Evolutionary conservation across 495 filamentous ascomycete species (phyloP).

Genomic region (Aspergillus campestris): DNA sequence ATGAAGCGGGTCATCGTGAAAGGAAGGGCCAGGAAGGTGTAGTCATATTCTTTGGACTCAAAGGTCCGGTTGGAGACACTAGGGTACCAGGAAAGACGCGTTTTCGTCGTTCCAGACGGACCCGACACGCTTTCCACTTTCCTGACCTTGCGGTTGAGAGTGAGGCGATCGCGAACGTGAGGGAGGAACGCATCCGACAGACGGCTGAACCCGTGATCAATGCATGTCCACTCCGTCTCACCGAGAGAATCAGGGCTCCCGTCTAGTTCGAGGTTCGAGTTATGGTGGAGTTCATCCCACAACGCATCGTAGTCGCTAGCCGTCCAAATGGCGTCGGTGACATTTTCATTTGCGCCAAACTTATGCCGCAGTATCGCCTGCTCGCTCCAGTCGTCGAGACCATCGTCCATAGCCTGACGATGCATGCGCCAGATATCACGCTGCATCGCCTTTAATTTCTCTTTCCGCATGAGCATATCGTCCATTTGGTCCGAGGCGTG

Average conservation of each 20-base stretch:
- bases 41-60: conserved; percentile 19
- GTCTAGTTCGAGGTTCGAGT: conserved; percentile 18
- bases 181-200: conserved; percentile 19
- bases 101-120: conserved; percentile 1
- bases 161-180: conserved; percentile 13
- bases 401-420: conserved; percentile 16
- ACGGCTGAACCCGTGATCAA: conserved; percentile 18
- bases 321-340: conserved; percentile 20
- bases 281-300: conserved; percentile 22
- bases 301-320: conserved; percentile 17
- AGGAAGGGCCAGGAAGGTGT: conserved; percentile 22
- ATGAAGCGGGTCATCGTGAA: conserved; percentile 23
- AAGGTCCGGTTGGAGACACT: conserved; percentile 13
- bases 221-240: conserved; percentile 13
- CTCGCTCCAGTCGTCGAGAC: conserved; percentile 21
- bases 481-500: conserved; percentile 11
- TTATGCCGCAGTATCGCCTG: conserved; percentile 19
- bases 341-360: conserved; percentile 15
- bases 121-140: conserved; percentile 11
- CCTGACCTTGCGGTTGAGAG: conserved; percentile 15
- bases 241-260: conserved; percentile 10
- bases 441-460: conserved; percentile 15
- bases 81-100: conserved; percentile 18
- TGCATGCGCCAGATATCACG: conserved; percentile 16
- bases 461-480: conserved; percentile 9